Conservation (phyloP, 306 rosid species). For the Argentina anserina region DNA sequence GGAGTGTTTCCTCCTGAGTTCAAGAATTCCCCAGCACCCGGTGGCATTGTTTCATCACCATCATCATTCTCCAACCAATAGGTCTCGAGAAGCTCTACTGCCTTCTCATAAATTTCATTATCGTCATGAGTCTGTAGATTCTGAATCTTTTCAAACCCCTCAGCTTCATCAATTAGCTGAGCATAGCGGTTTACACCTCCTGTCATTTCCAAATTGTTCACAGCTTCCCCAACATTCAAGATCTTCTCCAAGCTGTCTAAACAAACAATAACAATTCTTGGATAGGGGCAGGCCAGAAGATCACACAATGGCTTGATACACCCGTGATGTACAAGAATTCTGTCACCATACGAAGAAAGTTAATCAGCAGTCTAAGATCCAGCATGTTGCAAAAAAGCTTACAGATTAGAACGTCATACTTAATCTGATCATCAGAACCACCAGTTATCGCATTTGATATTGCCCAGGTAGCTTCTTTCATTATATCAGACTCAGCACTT, state of each 20-base stretch:
- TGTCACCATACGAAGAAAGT: constrained; percentile 18
- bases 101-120: constrained; percentile 91
- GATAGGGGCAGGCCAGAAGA: constrained; percentile 85
- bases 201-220: constrained; percentile 52
- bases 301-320: constrained; percentile 78
- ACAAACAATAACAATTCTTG: constrained; percentile 90
- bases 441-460: constrained; percentile 95
- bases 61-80: constrained; percentile 98
- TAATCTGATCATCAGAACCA: constrained; percentile 81
- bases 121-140: constrained; percentile 90
- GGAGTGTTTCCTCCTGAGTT: too few species aligned
- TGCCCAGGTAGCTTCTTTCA: constrained; percentile 99
- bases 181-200: constrained; percentile 75
- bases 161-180: constrained; percentile 81
- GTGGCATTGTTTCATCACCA: constrained; percentile 94
- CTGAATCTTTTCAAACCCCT: constrained; percentile 94
- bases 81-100: constrained; percentile 88
- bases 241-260: constrained; percentile 94
- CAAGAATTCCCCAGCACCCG: too few species aligned
- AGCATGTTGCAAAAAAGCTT: not conserved
- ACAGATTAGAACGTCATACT: constrained; percentile 33
- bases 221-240: constrained; percentile 93
- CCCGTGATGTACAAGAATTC: constrained; percentile 65
- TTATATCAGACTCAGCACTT: constrained; percentile 91
- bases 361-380: not conserved